These are phyloP conservation scores for Petrea volubilis DNA, from an alignment of 257 asterid genomes.

Conservation along the genomic window DNA sequence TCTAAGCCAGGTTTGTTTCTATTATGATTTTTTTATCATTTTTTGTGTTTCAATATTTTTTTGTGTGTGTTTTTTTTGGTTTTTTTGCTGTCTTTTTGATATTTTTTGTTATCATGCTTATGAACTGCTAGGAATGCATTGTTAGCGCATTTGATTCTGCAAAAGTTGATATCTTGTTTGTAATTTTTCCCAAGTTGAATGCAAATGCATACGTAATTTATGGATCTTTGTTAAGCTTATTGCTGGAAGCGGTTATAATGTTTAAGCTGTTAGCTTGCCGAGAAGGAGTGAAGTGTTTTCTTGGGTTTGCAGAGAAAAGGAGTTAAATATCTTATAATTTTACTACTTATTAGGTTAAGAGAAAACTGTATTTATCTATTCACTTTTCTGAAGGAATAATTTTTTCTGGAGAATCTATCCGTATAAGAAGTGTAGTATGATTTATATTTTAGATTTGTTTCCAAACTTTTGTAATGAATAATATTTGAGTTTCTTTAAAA, in stretches of 20 bases:
- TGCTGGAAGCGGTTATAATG: not conserved
- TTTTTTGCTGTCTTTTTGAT: not conserved
- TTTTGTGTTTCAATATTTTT: not conserved
- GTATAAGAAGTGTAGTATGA: not conserved
- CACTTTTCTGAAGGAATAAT: not conserved
- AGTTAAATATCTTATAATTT: not conserved
- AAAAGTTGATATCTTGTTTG: not conserved
- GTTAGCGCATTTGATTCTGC: not conserved
- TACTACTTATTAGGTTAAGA: not conserved
- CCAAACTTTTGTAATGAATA: not conserved
- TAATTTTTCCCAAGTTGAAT: too few species aligned
- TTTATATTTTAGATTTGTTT: not conserved
- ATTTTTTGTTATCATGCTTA: not conserved
- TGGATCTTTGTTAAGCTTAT: not conserved
- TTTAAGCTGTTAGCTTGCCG: not conserved
- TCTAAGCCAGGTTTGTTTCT: slow-evolving; percentile 29
- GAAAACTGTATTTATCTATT: not conserved
- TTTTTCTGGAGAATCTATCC: not conserved
- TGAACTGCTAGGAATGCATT: not conserved
- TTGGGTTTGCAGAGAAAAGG: not conserved
- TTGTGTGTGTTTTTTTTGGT: not conserved
- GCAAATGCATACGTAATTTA: not conserved
- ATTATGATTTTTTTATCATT: not conserved
- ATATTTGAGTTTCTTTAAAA: not conserved
- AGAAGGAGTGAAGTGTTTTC: not conserved